Base-by-base conservation (phyloP, 495 filamentous ascomycete species). In the Penicillium fimorum region DNA sequence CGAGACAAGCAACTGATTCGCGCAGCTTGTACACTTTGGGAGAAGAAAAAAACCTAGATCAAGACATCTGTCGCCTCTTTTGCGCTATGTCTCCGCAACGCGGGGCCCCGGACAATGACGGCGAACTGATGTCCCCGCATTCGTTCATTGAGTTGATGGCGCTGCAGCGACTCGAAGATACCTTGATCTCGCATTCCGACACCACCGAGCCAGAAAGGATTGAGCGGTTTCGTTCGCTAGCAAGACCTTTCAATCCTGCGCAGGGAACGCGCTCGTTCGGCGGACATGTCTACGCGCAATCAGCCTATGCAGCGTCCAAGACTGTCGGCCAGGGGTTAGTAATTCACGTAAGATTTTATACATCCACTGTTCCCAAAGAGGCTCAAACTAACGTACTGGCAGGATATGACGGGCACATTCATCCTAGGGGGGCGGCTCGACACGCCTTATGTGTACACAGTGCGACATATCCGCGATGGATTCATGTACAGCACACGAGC, bases 341-440 rank as follows among this genome's bases (percentile, higher is more conserved):
- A 22, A 74, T 89, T 47, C 82, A 88, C 72, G 84, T 87, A 78
- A 59, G 84, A 68, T 30, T 20, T 38, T 33, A 55, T 13, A 32
- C 40, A 47, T 27, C 17, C 9, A 45, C 4, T 1, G 5, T 11
- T 0, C 6, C 8, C 24, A 33, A 29, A 10, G 72, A 51, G 76
- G 54, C 47, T 53, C 60, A 33, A 64, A 37, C n/a, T 22, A 12
- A 29, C 9, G 11, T 17, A 38, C 41, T 1, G n/a, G 11, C 54
- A 89, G 87, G 80, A 84, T 48, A 82, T 88, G 53, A 81, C 85
- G 25, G 87, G 87, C 5, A 84, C 76, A 69, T 91, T 91, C 65
- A 83, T 85, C n/a, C 68, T 82, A 1, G 64, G 68, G 4, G 87
- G 84, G 7, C 59, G 62, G 10, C 44, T 67, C 1, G 75, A 82